Evolutionary conservation across 2,329 filamentous ascomycete species (phyloP).

Genomic region (Hymenoscyphus albidus): DNA sequence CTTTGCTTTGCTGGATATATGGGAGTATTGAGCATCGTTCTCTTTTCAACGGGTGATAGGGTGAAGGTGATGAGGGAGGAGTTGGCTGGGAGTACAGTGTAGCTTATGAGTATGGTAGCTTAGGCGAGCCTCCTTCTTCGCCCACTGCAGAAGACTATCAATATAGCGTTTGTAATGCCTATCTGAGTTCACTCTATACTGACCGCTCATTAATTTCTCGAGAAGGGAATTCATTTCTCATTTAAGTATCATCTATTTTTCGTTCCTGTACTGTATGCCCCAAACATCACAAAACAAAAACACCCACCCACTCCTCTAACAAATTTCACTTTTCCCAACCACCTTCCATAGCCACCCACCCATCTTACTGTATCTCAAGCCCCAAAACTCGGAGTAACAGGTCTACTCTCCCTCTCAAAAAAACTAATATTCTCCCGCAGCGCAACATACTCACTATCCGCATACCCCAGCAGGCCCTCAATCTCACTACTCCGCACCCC

Average conservation of each 20-base stretch:
- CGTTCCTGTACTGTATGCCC: not conserved
- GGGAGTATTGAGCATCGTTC: not conserved
- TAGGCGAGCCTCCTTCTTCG: constrained; percentile 2
- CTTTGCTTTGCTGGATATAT: constrained; percentile 4
- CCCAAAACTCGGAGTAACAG: constrained; percentile 28
- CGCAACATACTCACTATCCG: constrained; percentile 91
- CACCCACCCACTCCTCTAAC: not conserved
- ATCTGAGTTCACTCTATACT: not conserved
- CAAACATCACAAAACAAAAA: not conserved
- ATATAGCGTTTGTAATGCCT: not conserved
- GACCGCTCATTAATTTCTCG: not conserved
- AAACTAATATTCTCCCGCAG: constrained; percentile 84
- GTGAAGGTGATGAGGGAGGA: not conserved
- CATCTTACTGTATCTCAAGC: not conserved
- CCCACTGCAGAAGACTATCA: not conserved
- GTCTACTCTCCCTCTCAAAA: constrained; percentile 32
- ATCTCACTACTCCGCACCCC: constrained; percentile 83
- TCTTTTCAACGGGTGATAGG: not conserved
- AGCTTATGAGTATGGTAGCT: not conserved
- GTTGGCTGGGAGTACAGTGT: not conserved
- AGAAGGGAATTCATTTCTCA: not conserved
- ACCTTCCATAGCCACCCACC: not conserved
- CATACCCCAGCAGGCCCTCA: constrained; percentile 75
- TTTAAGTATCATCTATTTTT: not conserved
- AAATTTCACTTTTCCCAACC: not conserved